phyloP scores from a whole-genome alignment of 2,329 filamentous ascomycete species.

The Apiospora marii region DNA sequence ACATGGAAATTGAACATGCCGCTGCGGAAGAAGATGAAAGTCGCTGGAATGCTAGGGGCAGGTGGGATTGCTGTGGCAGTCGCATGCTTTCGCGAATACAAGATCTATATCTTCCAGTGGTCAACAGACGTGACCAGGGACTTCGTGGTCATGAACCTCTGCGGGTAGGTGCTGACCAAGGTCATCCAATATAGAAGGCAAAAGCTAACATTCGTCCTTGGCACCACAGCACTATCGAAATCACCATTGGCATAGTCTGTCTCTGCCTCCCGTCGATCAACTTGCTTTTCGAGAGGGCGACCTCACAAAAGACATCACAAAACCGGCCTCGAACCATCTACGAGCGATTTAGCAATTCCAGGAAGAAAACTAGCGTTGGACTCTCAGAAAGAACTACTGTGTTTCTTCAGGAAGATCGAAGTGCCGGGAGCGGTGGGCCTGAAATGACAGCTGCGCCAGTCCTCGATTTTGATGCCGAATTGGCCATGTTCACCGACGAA shows the following conservation, averaged over 20 bases:
- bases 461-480: neutral
- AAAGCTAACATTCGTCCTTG: neutral
- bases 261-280: slow-evolving; percentile 39
- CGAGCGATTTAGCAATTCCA: neutral
- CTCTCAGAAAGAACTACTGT: neutral
- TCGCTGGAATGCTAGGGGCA: slow-evolving; percentile 40
- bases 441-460: neutral
- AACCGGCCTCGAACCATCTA: slow-evolving; percentile 22
- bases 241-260: slow-evolving; percentile 39
- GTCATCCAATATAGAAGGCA: neutral
- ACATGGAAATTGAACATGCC: slow-evolving; percentile 41
- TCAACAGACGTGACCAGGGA: slow-evolving; percentile 37
- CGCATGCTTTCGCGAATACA: slow-evolving; percentile 39
- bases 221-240: slow-evolving; percentile 32
- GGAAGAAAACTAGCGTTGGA: neutral
- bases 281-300: slow-evolving; percentile 29
- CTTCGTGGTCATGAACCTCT: slow-evolving; percentile 33
- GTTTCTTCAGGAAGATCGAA: neutral
- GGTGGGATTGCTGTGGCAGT: slow-evolving; percentile 41
- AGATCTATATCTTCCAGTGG: slow-evolving; percentile 34
- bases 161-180: slow-evolving; percentile 15
- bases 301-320: neutral
- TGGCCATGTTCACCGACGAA: slow-evolving; percentile 4
- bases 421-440: neutral
- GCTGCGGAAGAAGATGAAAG: slow-evolving; percentile 43